Base-by-base conservation (phyloP, 2,329 filamentous ascomycete genomes). In the Lomentospora prolificans region DNA sequence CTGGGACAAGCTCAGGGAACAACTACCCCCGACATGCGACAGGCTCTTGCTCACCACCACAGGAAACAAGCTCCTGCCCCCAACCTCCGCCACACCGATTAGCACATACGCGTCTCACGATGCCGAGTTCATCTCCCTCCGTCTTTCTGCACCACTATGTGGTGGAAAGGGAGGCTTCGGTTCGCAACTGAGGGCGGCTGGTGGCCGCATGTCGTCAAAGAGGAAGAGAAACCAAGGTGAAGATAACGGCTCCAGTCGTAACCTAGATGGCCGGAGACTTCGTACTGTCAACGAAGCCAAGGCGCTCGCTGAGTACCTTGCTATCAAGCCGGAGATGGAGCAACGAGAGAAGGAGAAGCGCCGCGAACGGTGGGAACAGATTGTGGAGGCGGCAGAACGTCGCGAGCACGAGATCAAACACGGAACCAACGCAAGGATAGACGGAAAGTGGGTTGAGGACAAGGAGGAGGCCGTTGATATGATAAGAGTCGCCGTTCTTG, bases 151-250 rank as follows among this genome's bases (percentile, higher is more conserved):
- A 1, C 87, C 87, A 4, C 74, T 96, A 39, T 88, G 86, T 63
- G 94, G 95, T 74, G 95, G 95, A 67, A 99, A 99, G 68, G 94
- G 94, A 70, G 94, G 94, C 65, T 99, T 99, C 68, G 94, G 94
- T 55, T 97, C 92, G 1, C 95, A 99, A 70, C 84, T 99, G 36
- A 89, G 95, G 66, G 94, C 95, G 0, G 94, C 94, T 3, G 94
- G 95, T 66, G 94, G 95, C 41, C 92, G 95, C 73, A 99, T 99
- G 94, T 95, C 90, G 2, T 92, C 89, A n/a, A 81, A 82, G 64
- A 95, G 95, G 75, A 94, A 92, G 77, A 86, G 86, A 65, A 86
- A 86, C 56, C 83, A 88, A 63, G 85, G 83, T 55, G 90, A 95
- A 36, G 85, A 90, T 59, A 92, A 95, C 65, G 91, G 85, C 24